Evolutionary conservation across 495 filamentous ascomycete genomes (phyloP).

Genomic region (Penicillium dipodomyicola): DNA sequence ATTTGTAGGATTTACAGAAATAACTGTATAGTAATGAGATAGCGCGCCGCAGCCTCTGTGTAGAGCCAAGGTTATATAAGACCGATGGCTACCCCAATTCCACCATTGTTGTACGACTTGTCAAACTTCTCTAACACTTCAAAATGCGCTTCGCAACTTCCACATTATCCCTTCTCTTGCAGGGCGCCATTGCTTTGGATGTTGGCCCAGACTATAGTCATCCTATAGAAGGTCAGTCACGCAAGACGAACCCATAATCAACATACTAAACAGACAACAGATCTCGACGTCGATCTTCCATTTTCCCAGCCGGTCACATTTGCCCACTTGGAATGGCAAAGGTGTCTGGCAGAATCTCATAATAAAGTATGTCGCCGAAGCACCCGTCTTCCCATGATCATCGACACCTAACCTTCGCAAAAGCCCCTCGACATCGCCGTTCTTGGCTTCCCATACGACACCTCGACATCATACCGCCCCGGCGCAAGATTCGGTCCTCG

Average conservation of each 20-base stretch:
- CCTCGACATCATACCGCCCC: constrained; percentile 60
- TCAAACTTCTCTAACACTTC: not conserved
- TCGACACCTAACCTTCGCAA: not conserved
- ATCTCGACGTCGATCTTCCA: constrained; percentile 28
- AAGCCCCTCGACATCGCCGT: constrained; percentile 25
- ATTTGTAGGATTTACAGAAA: not conserved
- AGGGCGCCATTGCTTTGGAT: not conserved
- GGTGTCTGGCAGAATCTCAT: constrained; percentile 21
- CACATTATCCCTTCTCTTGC: not conserved
- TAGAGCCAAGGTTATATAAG: not conserved
- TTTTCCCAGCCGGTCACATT: constrained; percentile 31
- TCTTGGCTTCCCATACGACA: constrained; percentile 30
- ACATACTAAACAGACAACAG: constrained; percentile 7
- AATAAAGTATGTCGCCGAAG: constrained; percentile 2
- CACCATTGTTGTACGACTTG: not conserved
- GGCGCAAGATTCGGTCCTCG: constrained; percentile 69
- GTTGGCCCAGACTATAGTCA: constrained; percentile 7
- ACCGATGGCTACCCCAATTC: not conserved
- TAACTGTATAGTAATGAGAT: not conserved
- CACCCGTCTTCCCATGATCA: not conserved
- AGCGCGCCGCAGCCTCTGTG: not conserved
- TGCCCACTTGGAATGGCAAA: constrained; percentile 26
- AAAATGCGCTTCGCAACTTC: not conserved
- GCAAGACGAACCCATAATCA: not conserved
- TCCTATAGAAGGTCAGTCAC: constrained; percentile 11